Base-by-base conservation (phyloP, 441 rosid genomes). In the Erodium texanum region DNA sequence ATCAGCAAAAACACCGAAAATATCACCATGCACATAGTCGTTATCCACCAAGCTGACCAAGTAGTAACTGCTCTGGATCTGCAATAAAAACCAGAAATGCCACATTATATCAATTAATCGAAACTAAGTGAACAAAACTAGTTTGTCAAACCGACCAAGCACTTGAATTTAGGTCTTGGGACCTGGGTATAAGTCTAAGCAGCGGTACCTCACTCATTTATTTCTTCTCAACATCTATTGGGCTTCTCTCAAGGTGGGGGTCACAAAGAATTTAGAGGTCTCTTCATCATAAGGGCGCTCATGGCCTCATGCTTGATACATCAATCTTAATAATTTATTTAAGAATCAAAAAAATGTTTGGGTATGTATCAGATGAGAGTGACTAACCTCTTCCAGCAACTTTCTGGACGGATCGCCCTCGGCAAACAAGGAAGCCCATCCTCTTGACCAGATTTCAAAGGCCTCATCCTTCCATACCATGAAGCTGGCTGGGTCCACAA, bases 381-480 rank as follows among this genome's bases (percentile, higher is more conserved):
- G 0, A 67, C 19, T 2, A 52, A 94, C 98, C 97, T 92, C 85
- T 77, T 87, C 86, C 0, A 94, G 89, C 83, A 92, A 66, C 19
- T 84, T 82, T 69, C 76, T 82, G 15, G 98, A 82, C 12, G 86
- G 70, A 68, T 89, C 97, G 3, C 78, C 93, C 24, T 88, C 97
- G 0, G 93, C 83, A 81, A 87, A 94, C 77, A 86, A 74, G 59
- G 77, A 29, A 75, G 93, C 92, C 99, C 99, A 94, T 70, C 83
- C 83, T 79, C 83, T 83, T 43, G 97, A 78, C 97, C 97, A 94
- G 69, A 86, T 89, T 74, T 86, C 96, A 23, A 94, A 94, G 1
- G 99, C 99, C 76, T 94, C 97, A 15, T 94, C 99, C 84, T 94
- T 94, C 97, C 97, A 94, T 59, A 89, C 88, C 68, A 69, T 68